Evolutionary conservation across 192 early-diverging fungal species (phyloP).

Genomic region (Backusella macrospora): DNA sequence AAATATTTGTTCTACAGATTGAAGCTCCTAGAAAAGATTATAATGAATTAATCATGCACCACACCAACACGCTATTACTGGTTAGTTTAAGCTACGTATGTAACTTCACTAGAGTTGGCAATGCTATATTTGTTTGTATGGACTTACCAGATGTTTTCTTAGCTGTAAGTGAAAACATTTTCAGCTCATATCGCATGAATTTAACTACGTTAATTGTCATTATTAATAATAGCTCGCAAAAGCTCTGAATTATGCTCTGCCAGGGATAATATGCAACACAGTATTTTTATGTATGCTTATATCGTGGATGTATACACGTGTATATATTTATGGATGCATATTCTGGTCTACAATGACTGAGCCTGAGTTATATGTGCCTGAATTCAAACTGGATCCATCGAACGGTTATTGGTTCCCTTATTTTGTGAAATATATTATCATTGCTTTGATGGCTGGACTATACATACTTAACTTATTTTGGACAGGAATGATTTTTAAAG

Average conservation of each 20-base stretch:
- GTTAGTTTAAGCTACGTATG: conserved; percentile 58
- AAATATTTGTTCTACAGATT: conserved; percentile 59
- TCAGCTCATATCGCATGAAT: too few species aligned
- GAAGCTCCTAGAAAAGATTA: conserved; percentile 64
- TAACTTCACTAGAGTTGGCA: conserved; percentile 65
- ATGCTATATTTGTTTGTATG: conserved; percentile 65
- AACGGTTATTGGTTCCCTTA: conserved; percentile 56
- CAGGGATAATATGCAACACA: conserved; percentile 54
- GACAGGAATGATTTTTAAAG: conserved; percentile 66
- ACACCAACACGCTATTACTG: conserved; percentile 60
- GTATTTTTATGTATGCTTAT: conserved; percentile 71
- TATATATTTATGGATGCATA: conserved; percentile 71
- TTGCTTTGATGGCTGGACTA: conserved; percentile 50
- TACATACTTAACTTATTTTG: conserved; percentile 70
- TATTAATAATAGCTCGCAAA: conserved; percentile 61
- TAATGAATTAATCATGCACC: conserved; percentile 58
- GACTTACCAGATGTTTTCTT: conserved; percentile 66
- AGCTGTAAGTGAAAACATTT: conserved; percentile 46
- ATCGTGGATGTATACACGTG: conserved; percentile 76
- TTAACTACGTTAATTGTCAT: too few species aligned
- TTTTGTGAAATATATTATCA: conserved; percentile 46
- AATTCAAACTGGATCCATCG: conserved; percentile 46
- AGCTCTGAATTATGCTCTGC: conserved; percentile 71
- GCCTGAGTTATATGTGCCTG: conserved; percentile 54
- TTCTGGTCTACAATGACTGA: conserved; percentile 59